Evolutionary conservation across 441 rosid genomes (phyloP).

Genomic region (Kokia cookei): DNA sequence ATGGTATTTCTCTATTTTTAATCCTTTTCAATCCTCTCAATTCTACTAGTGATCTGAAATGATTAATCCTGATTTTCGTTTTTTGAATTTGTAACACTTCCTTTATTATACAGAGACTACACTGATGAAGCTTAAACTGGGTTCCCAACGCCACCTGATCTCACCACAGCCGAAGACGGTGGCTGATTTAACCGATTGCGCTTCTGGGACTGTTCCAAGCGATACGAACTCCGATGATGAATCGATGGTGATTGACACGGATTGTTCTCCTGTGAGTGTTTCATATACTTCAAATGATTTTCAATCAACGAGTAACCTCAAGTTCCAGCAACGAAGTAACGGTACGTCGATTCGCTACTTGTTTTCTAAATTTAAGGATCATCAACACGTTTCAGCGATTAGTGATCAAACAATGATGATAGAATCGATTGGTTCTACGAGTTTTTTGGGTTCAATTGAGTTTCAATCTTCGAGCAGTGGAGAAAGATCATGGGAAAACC

Average conservation of each 20-base stretch:
- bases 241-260: constrained; percentile 18
- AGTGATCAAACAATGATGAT: constrained; percentile 5
- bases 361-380: constrained; percentile 50
- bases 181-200: not conserved
- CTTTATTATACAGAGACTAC: constrained; percentile 52
- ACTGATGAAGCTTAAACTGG: constrained; percentile 64
- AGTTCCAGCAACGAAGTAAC: constrained; percentile 13
- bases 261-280: constrained; percentile 11
- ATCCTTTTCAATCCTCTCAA: not conserved
- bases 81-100: not conserved
- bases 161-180: not conserved
- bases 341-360: constrained; percentile 35
- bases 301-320: constrained; percentile 7
- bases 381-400: constrained; percentile 11
- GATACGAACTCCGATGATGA: constrained; percentile 5
- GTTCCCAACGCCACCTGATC: constrained; percentile 39
- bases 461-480: constrained; percentile 12
- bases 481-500: constrained; percentile 8
- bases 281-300: not conserved
- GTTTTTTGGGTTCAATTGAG: constrained; percentile 13
- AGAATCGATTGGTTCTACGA: constrained; percentile 8
- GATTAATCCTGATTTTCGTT: not conserved
- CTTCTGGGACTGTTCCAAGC: not conserved
- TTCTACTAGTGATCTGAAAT: not conserved
- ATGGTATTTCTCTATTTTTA: constrained; percentile 31